Evolutionary conservation across 345 rosid species (phyloP), one percentile per base, ranked within the genome.

Genomic region (Triadica sebifera): DNA sequence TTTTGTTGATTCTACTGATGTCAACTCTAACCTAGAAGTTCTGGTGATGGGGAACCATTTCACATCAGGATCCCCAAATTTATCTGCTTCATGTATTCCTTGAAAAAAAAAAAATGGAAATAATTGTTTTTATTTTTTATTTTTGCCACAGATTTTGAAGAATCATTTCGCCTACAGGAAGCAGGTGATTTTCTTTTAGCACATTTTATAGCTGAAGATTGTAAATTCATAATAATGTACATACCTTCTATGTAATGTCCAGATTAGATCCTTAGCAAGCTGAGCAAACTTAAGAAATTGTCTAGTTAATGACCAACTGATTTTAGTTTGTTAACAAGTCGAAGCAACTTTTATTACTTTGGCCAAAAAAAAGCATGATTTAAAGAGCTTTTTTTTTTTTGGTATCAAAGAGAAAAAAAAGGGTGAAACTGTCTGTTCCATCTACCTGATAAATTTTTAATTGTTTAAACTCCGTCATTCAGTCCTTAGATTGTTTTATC

Each of bases 131-230:
- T 37, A 11, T 3, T 25, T 29, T 20, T 55, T 45, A 50, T 20
- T 15, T 24, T 51, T 51, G 25, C 25, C 8, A 67, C 79, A 78
- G 77, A 72, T 61, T 46, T 38, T 12, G 13, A n/a, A 57, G 45
- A 19, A 65, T 10, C 75, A 15, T 45, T 52, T 3, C n/a, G 56
- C 4, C 47, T 51, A 37, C 10, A 34, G 76, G 34, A 49, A 43
- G 67, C 73, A 24, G 74, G 70, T 71, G 72, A 68, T 62, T 76
- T 49, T 47, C 65, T 65, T 63, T 69, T 24, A 43, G 15, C 56
- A 45, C 66, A 55, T 38, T 38, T 24, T 46, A 49, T 76, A 67
- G 49, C 52, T 11, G 60, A 67, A 66, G 34, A 9, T 72, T 75
- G 67, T 49, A 71, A 72, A 45, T 20, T 29, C 24, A 45, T 20